Base-by-base conservation (phyloP, 805 yeast genomes). In the Metschnikowia peoriensis region DNA sequence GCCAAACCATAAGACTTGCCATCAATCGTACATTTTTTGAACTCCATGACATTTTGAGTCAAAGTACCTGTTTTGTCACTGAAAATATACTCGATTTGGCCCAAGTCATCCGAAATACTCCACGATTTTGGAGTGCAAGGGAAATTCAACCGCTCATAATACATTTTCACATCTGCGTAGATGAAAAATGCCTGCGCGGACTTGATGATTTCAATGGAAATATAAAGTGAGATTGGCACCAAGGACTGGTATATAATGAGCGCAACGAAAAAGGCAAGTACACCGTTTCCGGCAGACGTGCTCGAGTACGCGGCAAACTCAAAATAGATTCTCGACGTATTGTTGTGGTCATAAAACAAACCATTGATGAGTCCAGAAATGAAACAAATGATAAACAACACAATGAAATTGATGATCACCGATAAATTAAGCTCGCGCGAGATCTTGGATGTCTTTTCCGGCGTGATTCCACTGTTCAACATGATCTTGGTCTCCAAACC, bases 101-200 rank as follows among this genome's bases (percentile, higher is more conserved):
- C 96, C 61, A 88, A 72, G 68, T 88, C 96, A 73, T 88, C 96
- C 2, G 92, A 85, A 42, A 88, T 88, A 63, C 82, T 85, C 96
- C 96, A 88, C 0, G 92, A 79, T 63, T 88, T 87, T 14, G 96
- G 94, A 10, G 87, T 83, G 66, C 96, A 88, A 2, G 94, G 93
- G 61, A 83, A 88, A 66, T 88, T 93, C 54, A 88, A 69, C 49
- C 68, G 76, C 41, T 78, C 82, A 61, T 86, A 84, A 65, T 88
- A 88, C 83, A 88, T 82, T 48, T 79, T 70, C 41, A 83, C 82
- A 68, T 88, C 96, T 4, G 89, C 84, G 61, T 83, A 86, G 50
- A 88, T 88, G 73, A 88, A 88, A 56, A 77, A 86, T 0, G 93
- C 93, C 64, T 88, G 96, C 0, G 88, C 85, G 0, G 94, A 85